A percentile compares a stretch with the other conserved stretches of the same genome.
These are phyloP conservation scores for Musa beccarii DNA, from an alignment of 176 grass and related monocot species.

Conservation along the genomic window DNA sequence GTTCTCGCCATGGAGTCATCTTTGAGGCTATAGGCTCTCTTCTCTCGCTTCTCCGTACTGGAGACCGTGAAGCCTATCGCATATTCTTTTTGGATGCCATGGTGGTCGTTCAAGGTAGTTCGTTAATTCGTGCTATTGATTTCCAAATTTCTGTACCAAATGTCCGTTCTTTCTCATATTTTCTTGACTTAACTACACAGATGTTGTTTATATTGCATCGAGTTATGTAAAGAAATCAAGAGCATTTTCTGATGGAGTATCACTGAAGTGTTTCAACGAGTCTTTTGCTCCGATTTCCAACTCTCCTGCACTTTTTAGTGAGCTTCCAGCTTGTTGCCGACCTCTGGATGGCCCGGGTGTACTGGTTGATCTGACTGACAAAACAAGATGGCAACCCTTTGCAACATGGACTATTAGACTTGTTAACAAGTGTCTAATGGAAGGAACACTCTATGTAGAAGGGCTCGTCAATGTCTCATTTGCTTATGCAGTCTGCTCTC, in stretches of 20 bases:
- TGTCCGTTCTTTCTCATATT: conserved; percentile 1
- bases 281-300: conserved; percentile 48
- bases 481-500: conserved; percentile 62
- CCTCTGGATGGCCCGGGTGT: conserved; percentile 59
- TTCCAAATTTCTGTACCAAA: neutral
- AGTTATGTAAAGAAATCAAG: conserved; percentile 25
- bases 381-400: conserved; percentile 55
- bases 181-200: conserved; percentile 24
- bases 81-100: conserved; percentile 83
- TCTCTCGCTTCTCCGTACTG: conserved; percentile 70
- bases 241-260: conserved; percentile 35
- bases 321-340: conserved; percentile 53
- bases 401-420: conserved; percentile 61
- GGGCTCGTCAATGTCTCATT: conserved; percentile 63
- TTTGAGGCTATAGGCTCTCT: conserved; percentile 70
- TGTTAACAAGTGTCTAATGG: conserved; percentile 70
- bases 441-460: conserved; percentile 82
- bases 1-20: conserved; percentile 47
- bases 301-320: conserved; percentile 54
- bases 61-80: conserved; percentile 71
- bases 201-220: conserved; percentile 51
- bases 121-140: conserved; percentile 1
- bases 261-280: conserved; percentile 52
- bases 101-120: conserved; percentile 53
- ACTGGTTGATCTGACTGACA: conserved; percentile 56